A percentile compares a stretch with the other conserved stretches of the same genome.
phyloP scores from a whole-genome alignment of 2,329 filamentous ascomycete genomes.

The Colletotrichum truncatum region DNA sequence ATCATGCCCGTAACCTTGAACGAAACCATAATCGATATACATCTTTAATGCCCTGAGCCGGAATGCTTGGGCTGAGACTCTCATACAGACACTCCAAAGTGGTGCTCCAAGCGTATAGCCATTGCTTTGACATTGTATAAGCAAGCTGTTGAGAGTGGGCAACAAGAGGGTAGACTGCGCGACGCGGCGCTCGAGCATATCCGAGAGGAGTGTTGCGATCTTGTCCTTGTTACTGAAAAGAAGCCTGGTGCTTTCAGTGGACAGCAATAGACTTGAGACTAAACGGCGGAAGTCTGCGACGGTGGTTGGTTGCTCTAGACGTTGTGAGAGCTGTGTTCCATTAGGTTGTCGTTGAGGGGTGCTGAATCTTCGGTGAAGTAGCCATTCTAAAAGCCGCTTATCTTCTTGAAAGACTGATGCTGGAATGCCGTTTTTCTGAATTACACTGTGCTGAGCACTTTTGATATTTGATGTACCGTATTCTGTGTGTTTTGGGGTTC shows the following conservation, averaged over 20 bases:
- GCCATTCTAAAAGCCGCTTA: conserved; percentile 45
- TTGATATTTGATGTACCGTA: not conserved
- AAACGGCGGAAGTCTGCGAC: not conserved
- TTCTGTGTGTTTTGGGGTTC: not conserved
- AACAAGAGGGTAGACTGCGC: too few relatives aligned
- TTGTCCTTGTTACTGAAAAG: not conserved
- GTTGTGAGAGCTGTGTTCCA: not conserved
- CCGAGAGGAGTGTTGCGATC: not conserved
- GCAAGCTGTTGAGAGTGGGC: conserved; percentile 51
- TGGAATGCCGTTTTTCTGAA: conserved; percentile 42
- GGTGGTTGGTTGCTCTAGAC: not conserved
- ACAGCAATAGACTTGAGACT: not conserved
- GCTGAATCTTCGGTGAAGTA: conserved; percentile 38
- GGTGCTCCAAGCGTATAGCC: conserved; percentile 35
- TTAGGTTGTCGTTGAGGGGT: not conserved
- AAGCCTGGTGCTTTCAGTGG: not conserved
- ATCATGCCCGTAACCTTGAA: conserved; percentile 6
- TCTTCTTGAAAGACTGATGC: conserved; percentile 38
- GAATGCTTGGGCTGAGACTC: conserved; percentile 38
- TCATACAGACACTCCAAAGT: conserved; percentile 41
- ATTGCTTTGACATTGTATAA: conserved; percentile 40
- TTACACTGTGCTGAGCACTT: conserved; percentile 14
- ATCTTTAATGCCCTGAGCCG: not conserved
- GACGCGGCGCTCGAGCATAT: not conserved
- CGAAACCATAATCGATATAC: conserved; percentile 18